Base-by-base conservation (phyloP, 2,329 filamentous ascomycete species). In the Aspergillus jensenii region DNA sequence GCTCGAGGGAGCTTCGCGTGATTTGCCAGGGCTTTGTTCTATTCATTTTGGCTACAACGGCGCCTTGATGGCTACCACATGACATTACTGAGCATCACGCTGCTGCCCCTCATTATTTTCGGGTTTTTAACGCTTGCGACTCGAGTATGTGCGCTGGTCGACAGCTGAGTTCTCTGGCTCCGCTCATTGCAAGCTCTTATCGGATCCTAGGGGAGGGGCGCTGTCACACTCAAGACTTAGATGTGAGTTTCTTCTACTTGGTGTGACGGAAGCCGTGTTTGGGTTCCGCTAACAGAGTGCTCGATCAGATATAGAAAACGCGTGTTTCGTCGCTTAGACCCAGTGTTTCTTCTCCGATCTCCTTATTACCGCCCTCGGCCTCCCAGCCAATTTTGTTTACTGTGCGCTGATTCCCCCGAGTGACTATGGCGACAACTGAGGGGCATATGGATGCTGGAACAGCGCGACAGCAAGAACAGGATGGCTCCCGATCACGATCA, bases 351-450 rank as follows among this genome's bases (percentile, higher is more conserved):
- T 35, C 17, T 48, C 12, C 23, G 15, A 11, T 37, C 15, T 23
- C 15, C 23, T 27, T 19, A 37, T 4, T 14, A 25, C 19, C 17
- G 23, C 23, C 8, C 25, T 6, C 6, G 12, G 44, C 11, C 6
- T 46, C 23, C 14, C 27, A 37, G 35, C 35, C 14, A n/a, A 19
- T 25, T 25, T 35, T 6, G 15, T 33, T 19, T 15, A 12, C 21
- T 27, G 53, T 44, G 40, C 19, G 12, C 39, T 43, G 11, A 43
- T 27, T 25, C 12, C 33, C 40, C 40, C 23, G 35, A 44, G 33
- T 40, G 8, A 39, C 35, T 12, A 51, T 51, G 43, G 52, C 58
- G 50, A 44, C 53, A 15, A 35, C 52, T n/a, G 52, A 56, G 41
- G 43, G 19, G 5, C 27, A 53, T 21, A 27, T 46, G 33, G 35